Evolutionary conservation across 805 yeast genomes (phyloP).

Genomic region (Ogataea henricii): DNA sequence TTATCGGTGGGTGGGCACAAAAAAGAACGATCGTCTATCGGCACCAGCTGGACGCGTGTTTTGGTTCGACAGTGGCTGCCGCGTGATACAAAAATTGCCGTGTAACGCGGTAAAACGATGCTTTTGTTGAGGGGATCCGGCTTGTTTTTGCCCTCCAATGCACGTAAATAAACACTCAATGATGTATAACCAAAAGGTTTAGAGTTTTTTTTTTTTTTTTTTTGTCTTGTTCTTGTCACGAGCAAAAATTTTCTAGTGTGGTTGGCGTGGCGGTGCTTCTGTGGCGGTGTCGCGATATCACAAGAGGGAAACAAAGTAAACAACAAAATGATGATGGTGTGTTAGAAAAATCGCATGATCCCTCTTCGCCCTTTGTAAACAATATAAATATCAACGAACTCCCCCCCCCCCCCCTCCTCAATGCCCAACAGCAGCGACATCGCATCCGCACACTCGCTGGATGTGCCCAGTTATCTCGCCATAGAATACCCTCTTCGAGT

Average conservation of each 20-base stretch:
- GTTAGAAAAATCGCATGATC: neutral
- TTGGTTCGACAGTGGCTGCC: too few species aligned
- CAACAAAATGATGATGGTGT: neutral
- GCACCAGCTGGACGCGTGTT: too few species aligned
- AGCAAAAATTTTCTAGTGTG: conserved; percentile 8
- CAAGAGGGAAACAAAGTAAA: neutral
- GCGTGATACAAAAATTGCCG: too few species aligned
- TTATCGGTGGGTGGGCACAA: too few species aligned
- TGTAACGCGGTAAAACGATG: too few species aligned
- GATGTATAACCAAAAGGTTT: too few species aligned
- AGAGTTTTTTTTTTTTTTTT: neutral
- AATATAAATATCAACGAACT: too few species aligned
- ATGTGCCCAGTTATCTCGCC: conserved; percentile 71
- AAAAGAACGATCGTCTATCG: too few species aligned
- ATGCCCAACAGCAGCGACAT: conserved; percentile 7
- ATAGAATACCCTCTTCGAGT: conserved; percentile 81
- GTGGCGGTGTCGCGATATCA: neutral
- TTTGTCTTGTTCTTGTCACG: conserved; percentile 7
- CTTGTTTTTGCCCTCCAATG: too few species aligned
- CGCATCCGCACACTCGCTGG: conserved; percentile 50
- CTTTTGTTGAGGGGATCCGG: too few species aligned
- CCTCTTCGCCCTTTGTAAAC: neutral
- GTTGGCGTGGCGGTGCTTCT: conserved; percentile 9
- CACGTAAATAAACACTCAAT: too few species aligned
- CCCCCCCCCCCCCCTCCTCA: neutral